These are phyloP conservation scores for Solanum appendiculatum DNA, from an alignment of 257 asterid genomes.

Conservation along the genomic window DNA sequence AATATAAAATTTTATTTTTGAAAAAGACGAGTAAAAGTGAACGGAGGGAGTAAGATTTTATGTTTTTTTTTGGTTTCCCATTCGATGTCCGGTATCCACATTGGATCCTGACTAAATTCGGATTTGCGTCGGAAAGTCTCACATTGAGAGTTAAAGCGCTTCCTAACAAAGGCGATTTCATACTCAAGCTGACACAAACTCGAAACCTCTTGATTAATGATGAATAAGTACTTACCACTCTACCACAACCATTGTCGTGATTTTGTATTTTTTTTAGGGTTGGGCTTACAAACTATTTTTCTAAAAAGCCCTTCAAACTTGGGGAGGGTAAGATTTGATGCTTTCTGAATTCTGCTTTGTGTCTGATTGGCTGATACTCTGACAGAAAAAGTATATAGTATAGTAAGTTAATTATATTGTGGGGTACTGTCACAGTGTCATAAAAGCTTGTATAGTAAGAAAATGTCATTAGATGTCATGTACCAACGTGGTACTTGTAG, in stretches of 20 bases:
- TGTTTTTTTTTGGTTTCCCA: not conserved
- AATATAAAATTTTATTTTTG: not conserved
- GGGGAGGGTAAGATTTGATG: not conserved
- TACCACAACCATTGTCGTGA: no score
- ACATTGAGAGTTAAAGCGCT: not conserved
- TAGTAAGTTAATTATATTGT: not conserved
- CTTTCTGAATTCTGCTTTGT: not conserved
- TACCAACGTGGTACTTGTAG: not conserved
- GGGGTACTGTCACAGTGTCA: not conserved
- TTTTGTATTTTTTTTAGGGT: not conserved
- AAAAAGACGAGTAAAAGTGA: not conserved
- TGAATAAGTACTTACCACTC: not conserved
- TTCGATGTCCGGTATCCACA: accelerated
- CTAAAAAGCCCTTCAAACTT: not conserved
- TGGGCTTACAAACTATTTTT: not conserved
- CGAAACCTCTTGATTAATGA: no score
- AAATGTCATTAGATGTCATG: not conserved
- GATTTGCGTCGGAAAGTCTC: accelerated
- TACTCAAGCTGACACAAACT: no score
- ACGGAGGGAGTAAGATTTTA: not conserved
- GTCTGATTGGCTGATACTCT: not conserved
- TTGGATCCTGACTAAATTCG: not conserved
- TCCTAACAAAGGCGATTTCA: not conserved
- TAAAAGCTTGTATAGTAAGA: not conserved
- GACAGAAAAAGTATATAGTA: not conserved